Percentiles rank a stretch among this genome's conserved stretches.
phyloP scores from a whole-genome alignment of 225 moss, liverwort and hornwort species.

The Pleurozium schreberi region DNA sequence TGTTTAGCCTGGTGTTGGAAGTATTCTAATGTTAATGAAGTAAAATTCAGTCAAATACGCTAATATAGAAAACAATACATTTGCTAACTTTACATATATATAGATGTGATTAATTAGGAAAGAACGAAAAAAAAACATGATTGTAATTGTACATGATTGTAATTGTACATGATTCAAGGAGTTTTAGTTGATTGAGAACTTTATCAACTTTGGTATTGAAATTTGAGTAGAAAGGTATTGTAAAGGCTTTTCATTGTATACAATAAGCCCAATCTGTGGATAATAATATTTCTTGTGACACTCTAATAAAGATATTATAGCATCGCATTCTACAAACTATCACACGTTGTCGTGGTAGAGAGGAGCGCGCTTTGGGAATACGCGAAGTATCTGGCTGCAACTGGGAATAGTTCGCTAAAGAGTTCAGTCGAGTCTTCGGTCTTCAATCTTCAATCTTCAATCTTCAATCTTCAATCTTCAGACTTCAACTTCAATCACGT shows the following conservation, averaged over 20 bases:
- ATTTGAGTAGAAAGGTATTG: neutral
- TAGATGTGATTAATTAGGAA: neutral
- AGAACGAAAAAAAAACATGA: neutral
- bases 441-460: too few relatives aligned
- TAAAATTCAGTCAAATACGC: neutral
- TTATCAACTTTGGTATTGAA: neutral
- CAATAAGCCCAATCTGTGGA: neutral
- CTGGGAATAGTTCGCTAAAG: too few relatives aligned
- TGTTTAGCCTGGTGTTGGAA: neutral
- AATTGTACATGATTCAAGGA: neutral
- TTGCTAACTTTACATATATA: neutral
- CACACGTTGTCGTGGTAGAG: too few relatives aligned
- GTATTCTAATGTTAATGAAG: neutral
- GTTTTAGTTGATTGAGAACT: neutral
- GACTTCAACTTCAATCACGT: too few relatives aligned
- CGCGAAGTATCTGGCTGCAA: too few relatives aligned
- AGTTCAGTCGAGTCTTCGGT: too few relatives aligned
- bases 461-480: too few relatives aligned
- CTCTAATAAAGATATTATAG: neutral
- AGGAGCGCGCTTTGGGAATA: too few relatives aligned
- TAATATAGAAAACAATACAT: neutral
- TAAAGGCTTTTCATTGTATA: too few relatives aligned
- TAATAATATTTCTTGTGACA: rapidly evolving
- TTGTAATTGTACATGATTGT: neutral
- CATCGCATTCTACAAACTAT: neutral